Base-by-base conservation (phyloP, 2,329 filamentous ascomycete genomes). In the Hypoxylon sp. region DNA sequence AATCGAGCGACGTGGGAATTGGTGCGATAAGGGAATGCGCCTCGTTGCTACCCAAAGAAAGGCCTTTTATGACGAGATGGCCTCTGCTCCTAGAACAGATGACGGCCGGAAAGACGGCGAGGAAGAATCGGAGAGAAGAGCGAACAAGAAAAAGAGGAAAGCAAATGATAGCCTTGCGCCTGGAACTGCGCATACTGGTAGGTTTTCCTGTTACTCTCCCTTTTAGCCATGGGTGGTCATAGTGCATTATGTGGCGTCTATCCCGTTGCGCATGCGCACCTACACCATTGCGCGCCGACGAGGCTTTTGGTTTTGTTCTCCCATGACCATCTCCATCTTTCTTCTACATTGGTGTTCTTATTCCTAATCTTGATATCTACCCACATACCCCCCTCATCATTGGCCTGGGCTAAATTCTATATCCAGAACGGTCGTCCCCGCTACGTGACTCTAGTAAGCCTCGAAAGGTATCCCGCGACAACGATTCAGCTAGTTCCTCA, bases 71-170 rank as follows among this genome's bases (percentile, higher is more conserved):
- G 86, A 89, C 62, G 86, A 90, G 59, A 73, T 83, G 54, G 81
- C 82, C 17, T 78, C 78, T 13, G 81, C 83, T 67, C 77, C 80
- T 66, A 82, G 85, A 44, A 79, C 83, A 51, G 85, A 89, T 61
- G 86, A 87, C 40, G 84, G 85, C 75, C 82, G 82, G 59, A 77
- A 76, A 81, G 86, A 78, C 84, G 74, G 83, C 77, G 77, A 84
- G 79, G 75, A 79, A 68, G 76, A 84, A 59, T 85, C 80, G 30
- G 86, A 88, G 49, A 83, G 83, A 68, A 88, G 88, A 75, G 82
- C 84, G 25, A 94, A 95, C 79, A 86, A 91, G 72, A 94, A 93
- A 85, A 94, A 93, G 83, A 90, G 92, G 78, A 94, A 94, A 81
- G 92, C 91, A 25, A 83, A 88, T 6, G 89, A 90, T 64, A 84